phyloP scores from a whole-genome alignment of 164 flowering plant species.

The Macadamia integrifolia region DNA sequence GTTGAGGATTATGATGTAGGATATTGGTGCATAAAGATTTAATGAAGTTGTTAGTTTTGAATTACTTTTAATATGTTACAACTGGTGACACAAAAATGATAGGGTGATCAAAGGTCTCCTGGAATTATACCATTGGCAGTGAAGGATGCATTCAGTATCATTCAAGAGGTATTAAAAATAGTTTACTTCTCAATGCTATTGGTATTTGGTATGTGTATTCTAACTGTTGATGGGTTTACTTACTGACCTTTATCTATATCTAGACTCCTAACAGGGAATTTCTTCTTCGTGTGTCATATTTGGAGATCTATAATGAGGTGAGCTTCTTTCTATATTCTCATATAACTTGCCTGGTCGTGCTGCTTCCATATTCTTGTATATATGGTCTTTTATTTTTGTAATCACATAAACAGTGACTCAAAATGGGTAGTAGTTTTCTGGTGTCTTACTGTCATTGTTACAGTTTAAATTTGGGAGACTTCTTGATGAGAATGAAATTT shows the following conservation, averaged over 20 bases:
- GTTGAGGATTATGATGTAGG: too few relatives aligned
- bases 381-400: neutral
- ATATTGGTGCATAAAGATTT: neutral
- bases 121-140: conserved; percentile 95
- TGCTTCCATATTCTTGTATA: conserved; percentile 3
- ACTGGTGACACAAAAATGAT: conserved; percentile 12
- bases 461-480: neutral
- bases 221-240: conserved; percentile 3
- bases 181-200: neutral
- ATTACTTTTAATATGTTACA: conserved; percentile 10
- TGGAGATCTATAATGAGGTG: conserved; percentile 98
- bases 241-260: conserved; percentile 14
- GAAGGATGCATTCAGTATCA: conserved; percentile 92
- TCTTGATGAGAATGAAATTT: neutral
- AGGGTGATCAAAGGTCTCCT: conserved; percentile 99
- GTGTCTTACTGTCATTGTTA: neutral
- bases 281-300: conserved; percentile 89
- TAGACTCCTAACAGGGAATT: conserved; percentile 92
- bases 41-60: conserved; percentile 6
- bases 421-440: neutral
- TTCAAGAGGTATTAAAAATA: conserved; percentile 71
- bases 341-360: neutral
- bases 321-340: conserved; percentile 12
- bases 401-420: neutral
- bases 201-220: neutral